These are phyloP conservation scores for Suillus ampliporus DNA, from an alignment of 768 basidiomycete species.

Conservation along the genomic window DNA sequence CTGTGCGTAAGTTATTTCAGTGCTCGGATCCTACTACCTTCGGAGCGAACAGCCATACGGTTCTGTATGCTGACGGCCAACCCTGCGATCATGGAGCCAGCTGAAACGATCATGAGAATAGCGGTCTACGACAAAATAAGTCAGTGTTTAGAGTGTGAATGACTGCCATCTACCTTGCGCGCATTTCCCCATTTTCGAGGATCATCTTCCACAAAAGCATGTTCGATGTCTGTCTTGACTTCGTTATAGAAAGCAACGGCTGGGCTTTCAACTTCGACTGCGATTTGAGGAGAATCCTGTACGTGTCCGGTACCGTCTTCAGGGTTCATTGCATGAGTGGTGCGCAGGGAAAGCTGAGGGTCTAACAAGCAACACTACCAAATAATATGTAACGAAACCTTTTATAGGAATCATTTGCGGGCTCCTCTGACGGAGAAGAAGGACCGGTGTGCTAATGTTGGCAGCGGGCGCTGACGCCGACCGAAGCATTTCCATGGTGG, in stretches of 20 bases:
- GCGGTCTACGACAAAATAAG: slow-evolving; percentile 21
- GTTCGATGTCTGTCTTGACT: slow-evolving; percentile 41
- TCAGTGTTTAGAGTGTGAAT: background rate
- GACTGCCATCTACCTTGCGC: slow-evolving; percentile 52
- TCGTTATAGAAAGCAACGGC: background rate
- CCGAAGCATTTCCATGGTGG: background rate
- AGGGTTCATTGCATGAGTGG: background rate
- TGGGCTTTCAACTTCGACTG: background rate
- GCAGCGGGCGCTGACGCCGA: background rate
- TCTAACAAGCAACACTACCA: background rate
- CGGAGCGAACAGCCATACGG: slow-evolving; percentile 21
- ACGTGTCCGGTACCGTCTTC: background rate
- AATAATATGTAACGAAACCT: background rate
- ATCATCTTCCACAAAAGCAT: slow-evolving; percentile 57
- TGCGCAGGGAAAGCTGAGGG: background rate
- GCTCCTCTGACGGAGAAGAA: background rate
- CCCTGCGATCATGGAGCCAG: slow-evolving; percentile 31
- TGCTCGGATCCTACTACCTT: no score
- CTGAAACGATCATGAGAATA: slow-evolving; percentile 33
- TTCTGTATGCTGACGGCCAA: slow-evolving; percentile 34
- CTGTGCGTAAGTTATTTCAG: slow-evolving; percentile 39
- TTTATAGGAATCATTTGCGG: background rate
- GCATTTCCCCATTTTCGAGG: slow-evolving; percentile 63
- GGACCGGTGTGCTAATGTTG: background rate
- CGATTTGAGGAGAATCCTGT: background rate